phyloP scores from a whole-genome alignment of 2,329 filamentous ascomycete species.

The Fonsecaea nubica region DNA sequence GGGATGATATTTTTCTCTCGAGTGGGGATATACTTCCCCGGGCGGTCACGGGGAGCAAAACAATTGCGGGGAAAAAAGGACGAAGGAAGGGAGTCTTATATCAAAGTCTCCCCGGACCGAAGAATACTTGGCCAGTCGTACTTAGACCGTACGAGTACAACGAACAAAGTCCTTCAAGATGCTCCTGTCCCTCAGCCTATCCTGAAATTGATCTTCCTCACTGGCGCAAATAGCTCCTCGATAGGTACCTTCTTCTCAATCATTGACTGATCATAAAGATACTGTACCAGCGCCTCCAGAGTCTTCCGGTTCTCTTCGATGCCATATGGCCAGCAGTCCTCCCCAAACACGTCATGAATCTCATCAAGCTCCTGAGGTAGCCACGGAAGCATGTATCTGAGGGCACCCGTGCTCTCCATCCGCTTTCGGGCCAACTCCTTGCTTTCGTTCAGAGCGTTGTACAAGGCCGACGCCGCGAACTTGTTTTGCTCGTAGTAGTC shows the following conservation, averaged over 20 bases:
- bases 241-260: slow-evolving; percentile 14
- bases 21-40: not conserved
- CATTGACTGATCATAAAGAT: slow-evolving; percentile 12
- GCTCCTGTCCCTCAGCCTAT: not conserved
- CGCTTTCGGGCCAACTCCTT: slow-evolving; percentile 44
- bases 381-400: slow-evolving; percentile 49
- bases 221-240: slow-evolving; percentile 17
- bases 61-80: not conserved
- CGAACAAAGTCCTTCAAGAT: not conserved
- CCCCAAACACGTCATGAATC: slow-evolving; percentile 44
- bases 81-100: not conserved
- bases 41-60: not conserved
- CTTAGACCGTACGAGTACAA: too few species aligned
- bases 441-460: slow-evolving; percentile 45
- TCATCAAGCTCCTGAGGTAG: slow-evolving; percentile 45
- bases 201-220: slow-evolving; percentile 20
- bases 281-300: slow-evolving; percentile 13
- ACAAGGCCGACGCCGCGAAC: slow-evolving; percentile 44
- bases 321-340: slow-evolving; percentile 13
- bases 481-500: slow-evolving; percentile 43
- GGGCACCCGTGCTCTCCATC: slow-evolving; percentile 42
- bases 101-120: not conserved
- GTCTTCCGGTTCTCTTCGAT: slow-evolving; percentile 18
- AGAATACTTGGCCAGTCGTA: not conserved
- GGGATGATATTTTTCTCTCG: not conserved